phyloP scores from a whole-genome alignment of 2,329 filamentous ascomycete genomes.

The Epichloe uncinata region DNA sequence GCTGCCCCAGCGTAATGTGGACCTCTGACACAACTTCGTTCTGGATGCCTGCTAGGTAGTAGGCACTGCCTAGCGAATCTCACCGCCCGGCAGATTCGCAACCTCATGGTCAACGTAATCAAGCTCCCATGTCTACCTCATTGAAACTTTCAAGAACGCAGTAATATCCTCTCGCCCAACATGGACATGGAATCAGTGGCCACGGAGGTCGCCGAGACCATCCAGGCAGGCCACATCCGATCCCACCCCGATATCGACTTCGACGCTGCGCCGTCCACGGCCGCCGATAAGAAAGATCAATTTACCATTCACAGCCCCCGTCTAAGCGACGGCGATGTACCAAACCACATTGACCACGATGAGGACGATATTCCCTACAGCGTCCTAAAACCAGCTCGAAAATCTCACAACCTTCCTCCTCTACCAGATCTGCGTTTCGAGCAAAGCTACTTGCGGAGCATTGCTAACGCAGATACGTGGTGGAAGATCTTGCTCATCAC shows the following conservation, averaged over 20 bases:
- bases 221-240: constrained; percentile 73
- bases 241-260: constrained; percentile 54
- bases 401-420: constrained; percentile 37
- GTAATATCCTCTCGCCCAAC: constrained; percentile 4
- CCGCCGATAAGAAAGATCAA: constrained; percentile 43
- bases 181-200: constrained; percentile 48
- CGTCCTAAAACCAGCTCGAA: constrained; percentile 42
- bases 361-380: constrained; percentile 59
- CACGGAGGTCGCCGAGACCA: constrained; percentile 58
- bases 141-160: background rate
- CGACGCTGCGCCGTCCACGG: constrained; percentile 71
- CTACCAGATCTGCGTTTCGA: constrained; percentile 91
- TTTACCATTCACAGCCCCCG: constrained; percentile 14
- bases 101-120: background rate
- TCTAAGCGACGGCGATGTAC: constrained; percentile 12
- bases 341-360: constrained; percentile 32
- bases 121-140: background rate
- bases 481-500: constrained; percentile 76
- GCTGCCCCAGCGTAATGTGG: constrained; percentile 3
- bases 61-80: background rate
- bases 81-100: constrained; percentile 19
- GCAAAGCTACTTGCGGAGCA: constrained; percentile 91
- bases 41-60: too few relatives aligned
- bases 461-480: constrained; percentile 66
- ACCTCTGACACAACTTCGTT: background rate